These are phyloP conservation scores for Yarrowia divulgata DNA, from an alignment of 805 yeast species.

Conservation along the genomic window DNA sequence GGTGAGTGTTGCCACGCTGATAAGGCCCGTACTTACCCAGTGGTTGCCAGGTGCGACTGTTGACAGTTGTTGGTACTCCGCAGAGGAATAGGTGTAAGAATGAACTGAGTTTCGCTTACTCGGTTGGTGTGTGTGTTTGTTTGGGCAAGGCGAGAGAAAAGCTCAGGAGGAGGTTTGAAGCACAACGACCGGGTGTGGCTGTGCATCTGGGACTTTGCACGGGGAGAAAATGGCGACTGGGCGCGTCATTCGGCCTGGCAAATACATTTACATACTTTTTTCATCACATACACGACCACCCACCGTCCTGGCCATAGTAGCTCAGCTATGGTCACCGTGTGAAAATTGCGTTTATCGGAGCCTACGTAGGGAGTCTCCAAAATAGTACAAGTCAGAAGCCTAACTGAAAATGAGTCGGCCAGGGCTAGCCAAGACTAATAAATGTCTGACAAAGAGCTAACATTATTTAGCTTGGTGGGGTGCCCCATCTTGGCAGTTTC, in stretches of 20 bases:
- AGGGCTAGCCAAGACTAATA: constrained; percentile 32
- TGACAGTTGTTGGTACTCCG: constrained; percentile 2
- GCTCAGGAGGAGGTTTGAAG: constrained; percentile 10
- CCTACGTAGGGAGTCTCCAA: constrained; percentile 30
- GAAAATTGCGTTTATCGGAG: constrained; percentile 37
- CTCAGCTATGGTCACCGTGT: constrained; percentile 7
- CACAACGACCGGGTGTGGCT: neutral
- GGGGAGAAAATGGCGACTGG: neutral
- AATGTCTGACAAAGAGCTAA: constrained; percentile 27
- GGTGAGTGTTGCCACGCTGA: neutral
- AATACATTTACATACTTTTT: neutral
- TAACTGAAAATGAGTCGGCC: constrained; percentile 29
- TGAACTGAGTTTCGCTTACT: constrained; percentile 37
- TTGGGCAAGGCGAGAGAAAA: constrained; percentile 29
- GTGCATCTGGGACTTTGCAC: constrained; percentile 2
- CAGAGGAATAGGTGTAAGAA: constrained; percentile 4
- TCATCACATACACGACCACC: neutral
- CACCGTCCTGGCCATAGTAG: neutral
- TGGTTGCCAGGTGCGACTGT: constrained; percentile 5
- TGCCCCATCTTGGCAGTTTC: neutral
- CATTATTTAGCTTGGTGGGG: neutral
- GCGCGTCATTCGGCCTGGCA: constrained; percentile 9
- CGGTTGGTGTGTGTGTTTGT: constrained; percentile 19
- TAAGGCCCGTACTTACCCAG: neutral
- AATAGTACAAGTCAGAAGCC: constrained; percentile 29